A percentile compares a stretch with the other conserved stretches of the same genome.
phyloP scores from a whole-genome alignment of 306 rosid species.

The Astragalus membranaceus region DNA sequence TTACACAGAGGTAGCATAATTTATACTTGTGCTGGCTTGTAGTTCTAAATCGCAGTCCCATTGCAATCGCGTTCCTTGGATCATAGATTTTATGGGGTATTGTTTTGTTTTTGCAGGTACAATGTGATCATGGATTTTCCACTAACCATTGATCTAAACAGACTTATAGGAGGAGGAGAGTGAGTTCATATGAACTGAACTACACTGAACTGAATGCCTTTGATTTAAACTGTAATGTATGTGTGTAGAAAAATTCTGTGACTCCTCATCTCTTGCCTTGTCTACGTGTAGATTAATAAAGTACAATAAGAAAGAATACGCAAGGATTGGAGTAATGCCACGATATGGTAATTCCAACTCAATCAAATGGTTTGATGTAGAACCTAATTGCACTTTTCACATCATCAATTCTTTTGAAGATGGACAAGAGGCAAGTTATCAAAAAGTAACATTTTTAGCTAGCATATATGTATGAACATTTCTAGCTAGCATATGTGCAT shows the following conservation, averaged over 20 bases:
- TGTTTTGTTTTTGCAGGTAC: slow-evolving; percentile 38
- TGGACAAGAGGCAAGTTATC: slow-evolving; percentile 39
- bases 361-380: slow-evolving; percentile 59
- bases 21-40: background rate
- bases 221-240: background rate
- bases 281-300: slow-evolving; percentile 33
- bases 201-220: background rate
- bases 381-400: slow-evolving; percentile 61
- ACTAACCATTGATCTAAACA: slow-evolving; percentile 45
- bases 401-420: slow-evolving; percentile 63
- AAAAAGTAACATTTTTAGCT: background rate
- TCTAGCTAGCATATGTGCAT: background rate
- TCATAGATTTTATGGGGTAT: background rate
- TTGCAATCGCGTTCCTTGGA: background rate
- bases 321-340: slow-evolving; percentile 77
- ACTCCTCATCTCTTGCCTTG: background rate
- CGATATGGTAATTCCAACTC: slow-evolving; percentile 56
- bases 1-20: slow-evolving; percentile 45
- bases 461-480: background rate
- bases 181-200: slow-evolving; percentile 29
- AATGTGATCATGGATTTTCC: slow-evolving; percentile 68
- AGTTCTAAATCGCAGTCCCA: background rate
- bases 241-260: background rate
- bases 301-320: slow-evolving; percentile 42
- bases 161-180: slow-evolving; percentile 56